phyloP scores from a whole-genome alignment of 2,329 filamentous ascomycete species.

The Aspergillus japonicus region DNA sequence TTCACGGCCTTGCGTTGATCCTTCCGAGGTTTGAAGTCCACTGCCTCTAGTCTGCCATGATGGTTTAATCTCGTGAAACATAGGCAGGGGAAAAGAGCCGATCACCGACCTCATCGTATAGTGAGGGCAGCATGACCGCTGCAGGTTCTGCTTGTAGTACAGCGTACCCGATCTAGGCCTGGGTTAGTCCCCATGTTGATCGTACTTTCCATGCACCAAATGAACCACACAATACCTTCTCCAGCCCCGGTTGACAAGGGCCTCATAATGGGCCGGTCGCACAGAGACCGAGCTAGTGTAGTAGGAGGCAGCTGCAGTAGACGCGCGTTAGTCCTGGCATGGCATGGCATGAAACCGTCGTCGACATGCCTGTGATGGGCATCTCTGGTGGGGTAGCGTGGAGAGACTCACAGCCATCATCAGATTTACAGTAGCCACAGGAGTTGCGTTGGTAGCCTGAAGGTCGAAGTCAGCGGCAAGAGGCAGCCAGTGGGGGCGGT shows the following conservation, averaged over 20 bases:
- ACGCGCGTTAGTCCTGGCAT: conserved; percentile 14
- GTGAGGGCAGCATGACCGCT: conserved; percentile 83
- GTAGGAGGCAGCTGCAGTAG: conserved; percentile 43
- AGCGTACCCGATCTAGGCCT: conserved; percentile 45
- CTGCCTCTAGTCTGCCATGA: conserved; percentile 40
- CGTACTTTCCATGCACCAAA: background rate
- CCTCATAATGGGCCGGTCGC: conserved; percentile 48
- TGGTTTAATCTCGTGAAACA: conserved; percentile 9
- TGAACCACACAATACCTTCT: conserved; percentile 38
- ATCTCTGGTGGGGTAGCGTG: conserved; percentile 4
- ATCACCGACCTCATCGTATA: conserved; percentile 53
- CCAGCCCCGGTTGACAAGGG: conserved; percentile 50
- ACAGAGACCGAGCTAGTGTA: conserved; percentile 47
- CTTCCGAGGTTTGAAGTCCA: conserved; percentile 43
- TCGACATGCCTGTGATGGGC: conserved; percentile 1
- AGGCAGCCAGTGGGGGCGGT: background rate
- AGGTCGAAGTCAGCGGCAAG: conserved; percentile 10
- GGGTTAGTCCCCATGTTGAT: conserved; percentile 6
- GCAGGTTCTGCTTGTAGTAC: conserved; percentile 58
- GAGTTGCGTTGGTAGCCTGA: conserved; percentile 49
- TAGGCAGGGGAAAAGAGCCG: background rate
- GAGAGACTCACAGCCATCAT: conserved; percentile 44
- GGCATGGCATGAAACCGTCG: conserved; percentile 3
- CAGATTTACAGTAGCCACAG: conserved; percentile 51
- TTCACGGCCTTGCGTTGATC: conserved; percentile 51